Evolutionary conservation across 192 early-diverging fungal genomes (phyloP).

Genomic region (Backusella mclennaniae): DNA sequence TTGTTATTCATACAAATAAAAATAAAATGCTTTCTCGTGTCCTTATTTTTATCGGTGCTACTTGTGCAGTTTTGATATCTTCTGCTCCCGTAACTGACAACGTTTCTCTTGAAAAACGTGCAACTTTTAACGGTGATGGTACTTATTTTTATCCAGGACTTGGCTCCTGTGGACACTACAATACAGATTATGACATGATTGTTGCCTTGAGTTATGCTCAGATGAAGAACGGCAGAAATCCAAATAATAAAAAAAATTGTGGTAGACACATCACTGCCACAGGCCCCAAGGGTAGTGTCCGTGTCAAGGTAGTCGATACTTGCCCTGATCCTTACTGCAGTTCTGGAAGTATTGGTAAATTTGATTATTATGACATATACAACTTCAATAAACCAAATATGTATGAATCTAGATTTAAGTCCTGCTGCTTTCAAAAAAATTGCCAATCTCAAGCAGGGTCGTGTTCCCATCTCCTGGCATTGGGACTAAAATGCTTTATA

Average conservation of each 20-base stretch:
- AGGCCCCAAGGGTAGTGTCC: slow-evolving; percentile 27
- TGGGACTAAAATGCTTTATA: slow-evolving; percentile 17
- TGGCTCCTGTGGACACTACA: too few species aligned
- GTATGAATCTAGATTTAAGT: slow-evolving; percentile 37
- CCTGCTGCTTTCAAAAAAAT: slow-evolving; percentile 41
- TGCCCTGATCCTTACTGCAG: slow-evolving; percentile 37
- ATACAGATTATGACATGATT: too few species aligned
- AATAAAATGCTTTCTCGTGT: too few species aligned
- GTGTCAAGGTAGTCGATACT: slow-evolving; percentile 48
- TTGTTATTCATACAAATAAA: neutral
- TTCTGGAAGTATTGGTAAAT: slow-evolving; percentile 12
- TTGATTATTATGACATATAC: neutral
- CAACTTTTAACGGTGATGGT: too few species aligned
- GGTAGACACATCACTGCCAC: slow-evolving; percentile 40
- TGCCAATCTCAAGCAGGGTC: slow-evolving; percentile 21
- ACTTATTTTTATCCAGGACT: too few species aligned
- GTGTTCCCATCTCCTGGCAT: slow-evolving; percentile 39
- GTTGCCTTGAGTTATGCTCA: too few species aligned
- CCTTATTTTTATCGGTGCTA: too few species aligned
- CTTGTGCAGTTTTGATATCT: too few species aligned
- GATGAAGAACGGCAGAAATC: too few species aligned
- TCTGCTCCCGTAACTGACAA: too few species aligned
- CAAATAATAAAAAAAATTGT: slow-evolving; percentile 34
- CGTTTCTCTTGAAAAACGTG: too few species aligned
- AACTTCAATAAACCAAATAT: neutral